Conservation (phyloP, 2,329 filamentous ascomycete genomes). For the Dactylellina drechsleri region DNA sequence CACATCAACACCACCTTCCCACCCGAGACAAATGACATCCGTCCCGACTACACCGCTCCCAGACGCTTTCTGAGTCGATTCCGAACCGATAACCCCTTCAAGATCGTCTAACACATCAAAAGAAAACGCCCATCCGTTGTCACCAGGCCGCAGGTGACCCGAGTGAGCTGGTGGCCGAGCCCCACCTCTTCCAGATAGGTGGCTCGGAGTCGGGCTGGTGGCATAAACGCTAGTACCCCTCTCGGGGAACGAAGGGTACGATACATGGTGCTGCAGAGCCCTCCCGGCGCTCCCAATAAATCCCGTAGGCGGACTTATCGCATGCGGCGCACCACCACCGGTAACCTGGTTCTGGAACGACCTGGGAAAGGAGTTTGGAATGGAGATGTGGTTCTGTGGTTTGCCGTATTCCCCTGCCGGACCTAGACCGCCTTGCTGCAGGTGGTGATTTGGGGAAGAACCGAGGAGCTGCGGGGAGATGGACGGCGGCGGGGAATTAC, state of each 20-base stretch:
- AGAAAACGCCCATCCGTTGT: constrained; percentile 51
- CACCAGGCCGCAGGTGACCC: constrained; percentile 44
- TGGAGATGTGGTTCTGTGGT: constrained; percentile 47
- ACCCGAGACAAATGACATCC: constrained; percentile 58
- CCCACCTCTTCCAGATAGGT: constrained; percentile 51
- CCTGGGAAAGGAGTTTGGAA: constrained; percentile 51
- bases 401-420: constrained; percentile 41
- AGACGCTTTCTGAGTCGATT: constrained; percentile 51
- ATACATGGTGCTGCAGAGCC: constrained; percentile 49
- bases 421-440: constrained; percentile 11
- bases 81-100: constrained; percentile 50
- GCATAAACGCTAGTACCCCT: constrained; percentile 51
- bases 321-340: constrained; percentile 38
- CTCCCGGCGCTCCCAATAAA: constrained; percentile 25
- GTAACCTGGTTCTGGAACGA: constrained; percentile 32
- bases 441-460: constrained; percentile 38
- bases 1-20: constrained; percentile 59
- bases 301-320: constrained; percentile 52
- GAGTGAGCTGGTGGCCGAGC: constrained; percentile 46
- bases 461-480: constrained; percentile 47
- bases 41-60: constrained; percentile 49
- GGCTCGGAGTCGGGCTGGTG: constrained; percentile 52
- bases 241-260: constrained; percentile 45
- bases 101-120: constrained; percentile 53
- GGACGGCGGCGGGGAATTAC: constrained; percentile 50